Evolutionary conservation across 1,139 yeast genomes (phyloP).

Genomic region (Blastobotrys indianensis): DNA sequence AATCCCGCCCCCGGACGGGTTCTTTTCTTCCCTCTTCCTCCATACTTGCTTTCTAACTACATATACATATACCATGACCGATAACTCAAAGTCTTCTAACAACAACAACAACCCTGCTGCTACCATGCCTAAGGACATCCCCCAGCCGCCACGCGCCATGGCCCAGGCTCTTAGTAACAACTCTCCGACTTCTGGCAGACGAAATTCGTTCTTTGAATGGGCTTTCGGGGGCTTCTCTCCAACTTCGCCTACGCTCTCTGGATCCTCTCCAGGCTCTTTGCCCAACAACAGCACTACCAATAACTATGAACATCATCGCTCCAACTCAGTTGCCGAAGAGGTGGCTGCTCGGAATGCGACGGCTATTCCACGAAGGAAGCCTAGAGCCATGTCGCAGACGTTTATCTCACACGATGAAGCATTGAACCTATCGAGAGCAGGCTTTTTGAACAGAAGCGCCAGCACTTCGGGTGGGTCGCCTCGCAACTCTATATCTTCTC

Average conservation of each 20-base stretch:
- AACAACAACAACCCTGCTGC: too few relatives aligned
- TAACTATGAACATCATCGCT: constrained; percentile 70
- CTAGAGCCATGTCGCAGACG: constrained; percentile 19
- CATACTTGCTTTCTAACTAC: neutral
- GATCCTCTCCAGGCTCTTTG: too few relatives aligned
- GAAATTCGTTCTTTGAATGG: constrained; percentile 15
- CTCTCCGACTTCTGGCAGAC: constrained; percentile 2
- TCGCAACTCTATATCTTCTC: neutral
- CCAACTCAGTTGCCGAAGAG: constrained; percentile 61
- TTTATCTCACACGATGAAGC: constrained; percentile 35
- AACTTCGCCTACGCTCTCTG: neutral
- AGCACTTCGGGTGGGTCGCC: neutral
- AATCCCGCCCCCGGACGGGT: neutral
- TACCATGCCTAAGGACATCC: constrained; percentile 3
- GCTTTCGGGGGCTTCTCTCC: constrained; percentile 12
- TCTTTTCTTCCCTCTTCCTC: neutral
- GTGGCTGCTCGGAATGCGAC: constrained; percentile 30
- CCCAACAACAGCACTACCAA: too few relatives aligned
- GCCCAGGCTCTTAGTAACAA: neutral
- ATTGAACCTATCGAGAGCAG: constrained; percentile 34
- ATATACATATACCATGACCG: neutral
- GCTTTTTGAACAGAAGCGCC: neutral
- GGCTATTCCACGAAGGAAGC: constrained; percentile 9
- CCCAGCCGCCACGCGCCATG: constrained; percentile 1
- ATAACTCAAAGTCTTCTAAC: neutral